Evolutionary conservation across 2,329 filamentous ascomycete genomes (phyloP).

Genomic region (Colletotrichum truncatum): DNA sequence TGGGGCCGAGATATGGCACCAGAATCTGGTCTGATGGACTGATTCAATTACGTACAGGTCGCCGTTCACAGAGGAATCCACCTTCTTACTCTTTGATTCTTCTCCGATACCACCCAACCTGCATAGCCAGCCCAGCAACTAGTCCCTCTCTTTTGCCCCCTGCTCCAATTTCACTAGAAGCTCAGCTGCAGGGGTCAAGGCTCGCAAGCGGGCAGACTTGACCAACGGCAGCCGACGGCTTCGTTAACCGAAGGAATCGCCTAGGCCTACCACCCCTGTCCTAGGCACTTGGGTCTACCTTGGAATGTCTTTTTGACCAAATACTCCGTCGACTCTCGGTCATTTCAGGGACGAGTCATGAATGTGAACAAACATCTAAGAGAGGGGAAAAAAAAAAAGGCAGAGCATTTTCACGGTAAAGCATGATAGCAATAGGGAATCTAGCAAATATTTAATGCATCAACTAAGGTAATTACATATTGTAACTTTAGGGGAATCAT

Average conservation of each 20-base stretch:
- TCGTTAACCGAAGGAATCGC: conserved; percentile 1
- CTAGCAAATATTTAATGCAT: neutral
- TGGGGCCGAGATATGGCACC: too few relatives aligned
- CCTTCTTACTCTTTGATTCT: too few relatives aligned
- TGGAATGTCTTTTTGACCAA: neutral
- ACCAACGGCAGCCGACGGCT: neutral
- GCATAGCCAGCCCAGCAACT: too few relatives aligned
- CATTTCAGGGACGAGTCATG: conserved; percentile 4
- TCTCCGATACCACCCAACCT: neutral
- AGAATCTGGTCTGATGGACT: neutral
- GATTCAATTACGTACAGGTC: conserved; percentile 11
- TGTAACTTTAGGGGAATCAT: neutral
- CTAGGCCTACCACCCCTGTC: neutral
- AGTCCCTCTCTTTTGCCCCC: too few relatives aligned
- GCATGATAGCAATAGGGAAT: too few relatives aligned
- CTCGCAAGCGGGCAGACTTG: too few relatives aligned
- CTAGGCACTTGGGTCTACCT: neutral
- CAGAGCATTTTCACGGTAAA: neutral
- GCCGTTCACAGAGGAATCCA: too few relatives aligned
- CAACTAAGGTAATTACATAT: neutral
- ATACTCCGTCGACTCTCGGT: too few relatives aligned
- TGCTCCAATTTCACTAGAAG: too few relatives aligned
- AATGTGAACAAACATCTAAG: neutral
- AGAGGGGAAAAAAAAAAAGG: neutral
- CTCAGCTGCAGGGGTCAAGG: too few relatives aligned